Conservation (phyloP, 164 flowering plant species). For the Stephania yunnanensis region DNA sequence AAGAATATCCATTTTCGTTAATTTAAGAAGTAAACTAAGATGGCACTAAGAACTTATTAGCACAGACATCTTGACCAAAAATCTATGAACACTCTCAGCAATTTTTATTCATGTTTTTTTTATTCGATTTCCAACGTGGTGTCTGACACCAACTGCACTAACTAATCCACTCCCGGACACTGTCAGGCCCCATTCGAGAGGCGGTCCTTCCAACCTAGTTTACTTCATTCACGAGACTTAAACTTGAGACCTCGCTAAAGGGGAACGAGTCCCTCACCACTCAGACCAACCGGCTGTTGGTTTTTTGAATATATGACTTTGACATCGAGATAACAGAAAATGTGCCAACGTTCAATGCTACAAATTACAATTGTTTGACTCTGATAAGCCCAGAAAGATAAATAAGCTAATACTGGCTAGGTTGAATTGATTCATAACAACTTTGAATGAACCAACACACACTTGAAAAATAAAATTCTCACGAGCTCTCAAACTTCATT, state of each 20-base stretch:
- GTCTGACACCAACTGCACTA: too few relatives aligned
- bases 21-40: not conserved
- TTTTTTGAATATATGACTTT: not conserved
- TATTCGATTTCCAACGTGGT: too few relatives aligned
- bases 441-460: not conserved
- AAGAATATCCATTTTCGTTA: not conserved
- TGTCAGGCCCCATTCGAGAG: too few relatives aligned
- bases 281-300: too few relatives aligned
- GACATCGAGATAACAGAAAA: too few relatives aligned
- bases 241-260: too few relatives aligned
- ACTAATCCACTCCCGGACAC: too few relatives aligned
- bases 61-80: not conserved
- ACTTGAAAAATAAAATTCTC: not conserved
- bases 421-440: not conserved
- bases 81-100: too few relatives aligned
- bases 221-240: too few relatives aligned
- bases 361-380: not conserved
- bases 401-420: not conserved
- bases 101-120: too few relatives aligned
- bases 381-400: not conserved
- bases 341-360: not conserved
- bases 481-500: not conserved
- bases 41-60: not conserved
- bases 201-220: too few relatives aligned
- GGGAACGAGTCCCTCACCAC: too few relatives aligned